These are phyloP conservation scores for Pachysandra terminalis DNA, from an alignment of 164 flowering plant genomes.

Conservation along the genomic window DNA sequence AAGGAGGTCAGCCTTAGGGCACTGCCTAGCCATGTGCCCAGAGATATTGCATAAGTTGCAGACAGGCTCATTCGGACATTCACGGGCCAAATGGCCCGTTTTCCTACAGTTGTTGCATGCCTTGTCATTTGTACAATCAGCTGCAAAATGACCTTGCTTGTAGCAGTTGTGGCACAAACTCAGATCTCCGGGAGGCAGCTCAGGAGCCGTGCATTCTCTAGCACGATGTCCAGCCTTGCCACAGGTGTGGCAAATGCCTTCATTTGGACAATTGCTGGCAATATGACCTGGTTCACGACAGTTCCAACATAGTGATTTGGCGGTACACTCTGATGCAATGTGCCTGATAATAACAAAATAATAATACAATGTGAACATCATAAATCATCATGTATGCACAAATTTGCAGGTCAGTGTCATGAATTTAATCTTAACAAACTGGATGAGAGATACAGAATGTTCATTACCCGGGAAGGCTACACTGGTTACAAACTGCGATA, in stretches of 20 bases:
- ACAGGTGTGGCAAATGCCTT: slow-evolving; percentile 42
- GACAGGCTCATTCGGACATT: slow-evolving; percentile 34
- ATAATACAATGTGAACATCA: too few relatives aligned
- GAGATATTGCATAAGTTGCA: slow-evolving; percentile 40
- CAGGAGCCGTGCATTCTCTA: slow-evolving; percentile 21
- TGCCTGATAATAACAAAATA: slow-evolving; percentile 23
- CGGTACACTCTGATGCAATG: slow-evolving; percentile 36
- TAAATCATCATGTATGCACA: too few relatives aligned
- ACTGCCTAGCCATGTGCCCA: slow-evolving; percentile 61
- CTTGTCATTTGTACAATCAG: slow-evolving; percentile 28
- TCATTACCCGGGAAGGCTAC: slow-evolving; percentile 68
- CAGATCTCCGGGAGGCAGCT: slow-evolving; percentile 18
- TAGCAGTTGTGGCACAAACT: slow-evolving; percentile 26
- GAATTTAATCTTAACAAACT: neutral
- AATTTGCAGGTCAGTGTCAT: too few relatives aligned
- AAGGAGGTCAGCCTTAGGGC: slow-evolving; percentile 29
- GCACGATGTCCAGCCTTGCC: slow-evolving; percentile 36
- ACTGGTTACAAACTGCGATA: slow-evolving; percentile 67
- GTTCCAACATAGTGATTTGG: slow-evolving; percentile 45
- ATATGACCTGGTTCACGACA: slow-evolving; percentile 43
- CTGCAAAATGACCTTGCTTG: slow-evolving; percentile 25
- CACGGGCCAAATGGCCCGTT: slow-evolving; percentile 37
- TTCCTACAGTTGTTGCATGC: too few relatives aligned
- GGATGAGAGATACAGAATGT: neutral
- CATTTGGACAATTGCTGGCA: slow-evolving; percentile 36